These are phyloP conservation scores for Ustilago lituana DNA, from an alignment of 1,284 basidiomycete species.

Conservation along the genomic window DNA sequence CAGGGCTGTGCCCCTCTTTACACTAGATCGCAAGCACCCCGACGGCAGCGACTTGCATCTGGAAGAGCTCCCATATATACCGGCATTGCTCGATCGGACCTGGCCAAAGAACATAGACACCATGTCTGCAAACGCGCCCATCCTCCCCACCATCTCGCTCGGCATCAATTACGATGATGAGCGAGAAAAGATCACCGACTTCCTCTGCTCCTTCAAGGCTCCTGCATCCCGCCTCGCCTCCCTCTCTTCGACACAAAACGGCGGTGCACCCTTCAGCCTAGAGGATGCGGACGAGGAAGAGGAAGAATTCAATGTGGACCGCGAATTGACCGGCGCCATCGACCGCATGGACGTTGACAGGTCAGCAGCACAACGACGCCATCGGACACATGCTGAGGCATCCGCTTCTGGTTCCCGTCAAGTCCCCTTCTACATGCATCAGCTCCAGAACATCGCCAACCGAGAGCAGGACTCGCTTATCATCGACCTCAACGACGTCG, in stretches of 20 bases:
- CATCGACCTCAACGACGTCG: constrained; percentile 83
- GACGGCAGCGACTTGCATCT: too few species aligned
- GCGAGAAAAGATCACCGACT: constrained; percentile 62
- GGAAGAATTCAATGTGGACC: constrained; percentile 27
- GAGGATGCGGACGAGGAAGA: constrained; percentile 31
- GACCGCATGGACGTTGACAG: constrained; percentile 47
- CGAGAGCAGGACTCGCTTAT: constrained; percentile 85
- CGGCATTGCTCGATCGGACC: too few species aligned
- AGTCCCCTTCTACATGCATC: constrained; percentile 83
- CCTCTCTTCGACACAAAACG: constrained; percentile 11
- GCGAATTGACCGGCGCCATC: constrained; percentile 20
- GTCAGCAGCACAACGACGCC: too few species aligned
- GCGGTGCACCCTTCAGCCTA: constrained; percentile 19
- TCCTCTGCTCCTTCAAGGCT: constrained; percentile 61
- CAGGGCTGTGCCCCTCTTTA: too few species aligned
- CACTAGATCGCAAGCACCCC: too few species aligned
- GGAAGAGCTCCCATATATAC: constrained; percentile 9
- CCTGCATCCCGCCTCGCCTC: constrained; percentile 37
- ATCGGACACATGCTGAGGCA: too few species aligned
- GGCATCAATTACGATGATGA: constrained; percentile 72
- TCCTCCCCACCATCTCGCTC: constrained; percentile 71
- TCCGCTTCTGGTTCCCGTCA: constrained; percentile 20
- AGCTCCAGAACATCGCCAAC: constrained; percentile 93
- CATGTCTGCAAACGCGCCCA: constrained; percentile 45
- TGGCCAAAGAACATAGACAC: not conserved